Evolutionary conservation across 257 asterid species (phyloP).

Genomic region (Rubia yunnanensis): DNA sequence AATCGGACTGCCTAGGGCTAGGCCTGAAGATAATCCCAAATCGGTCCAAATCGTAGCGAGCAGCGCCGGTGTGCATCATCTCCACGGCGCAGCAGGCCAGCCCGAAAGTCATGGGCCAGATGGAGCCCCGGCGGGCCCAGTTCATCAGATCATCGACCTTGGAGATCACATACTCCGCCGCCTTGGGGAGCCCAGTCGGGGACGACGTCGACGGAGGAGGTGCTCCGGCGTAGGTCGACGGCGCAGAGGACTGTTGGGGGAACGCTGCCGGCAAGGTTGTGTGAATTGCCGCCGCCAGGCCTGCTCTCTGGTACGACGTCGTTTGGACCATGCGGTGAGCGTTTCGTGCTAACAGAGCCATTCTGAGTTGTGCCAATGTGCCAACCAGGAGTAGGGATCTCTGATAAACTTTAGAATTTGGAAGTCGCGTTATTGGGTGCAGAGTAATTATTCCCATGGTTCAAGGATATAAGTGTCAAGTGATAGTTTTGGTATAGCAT

Average conservation of each 20-base stretch:
- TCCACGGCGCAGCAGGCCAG: constrained; percentile 97
- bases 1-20: constrained; percentile 93
- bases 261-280: constrained; percentile 63
- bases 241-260: constrained; percentile 45
- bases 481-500: too few species aligned
- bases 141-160: constrained; percentile 97
- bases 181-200: constrained; percentile 66
- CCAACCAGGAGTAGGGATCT: not conserved
- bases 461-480: not conserved
- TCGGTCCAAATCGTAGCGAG: constrained; percentile 92
- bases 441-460: not conserved
- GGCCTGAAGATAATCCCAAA: constrained; percentile 96
- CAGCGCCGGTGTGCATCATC: constrained; percentile 99
- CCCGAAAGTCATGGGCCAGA: constrained; percentile 99
- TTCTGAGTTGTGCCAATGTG: constrained; percentile 2
- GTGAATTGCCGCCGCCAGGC: constrained; percentile 42
- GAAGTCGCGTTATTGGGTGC: not conserved
- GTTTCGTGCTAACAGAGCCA: constrained; percentile 74
- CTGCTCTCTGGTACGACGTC: constrained; percentile 45
- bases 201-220: constrained; percentile 71
- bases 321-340: constrained; percentile 47
- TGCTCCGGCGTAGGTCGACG: constrained; percentile 48
- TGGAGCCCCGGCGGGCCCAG: constrained; percentile 90
- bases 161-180: constrained; percentile 84
- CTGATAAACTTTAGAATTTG: not conserved